Percentiles rank a stretch among this genome's conserved stretches.
These are phyloP conservation scores for Cladophialophora psammophila DNA, from an alignment of 2,329 filamentous ascomycete species.

Conservation along the genomic window DNA sequence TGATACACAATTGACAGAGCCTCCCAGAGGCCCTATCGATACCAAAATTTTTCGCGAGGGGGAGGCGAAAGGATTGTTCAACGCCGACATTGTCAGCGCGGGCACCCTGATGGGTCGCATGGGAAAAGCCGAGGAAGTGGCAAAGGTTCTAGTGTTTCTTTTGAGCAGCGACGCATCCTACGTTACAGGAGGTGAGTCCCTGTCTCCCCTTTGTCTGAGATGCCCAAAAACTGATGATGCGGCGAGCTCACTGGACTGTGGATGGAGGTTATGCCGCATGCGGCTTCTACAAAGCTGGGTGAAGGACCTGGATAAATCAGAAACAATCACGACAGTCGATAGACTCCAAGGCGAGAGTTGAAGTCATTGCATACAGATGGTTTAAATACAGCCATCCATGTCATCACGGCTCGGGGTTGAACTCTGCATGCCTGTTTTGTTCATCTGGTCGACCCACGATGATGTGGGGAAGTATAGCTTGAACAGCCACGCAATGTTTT, in stretches of 20 bases:
- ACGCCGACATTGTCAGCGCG: slow-evolving; percentile 17
- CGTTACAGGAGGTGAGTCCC: slow-evolving; percentile 53
- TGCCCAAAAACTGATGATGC: no score
- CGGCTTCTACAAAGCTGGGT: slow-evolving; percentile 30
- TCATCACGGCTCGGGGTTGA: no score
- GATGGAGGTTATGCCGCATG: slow-evolving; percentile 31
- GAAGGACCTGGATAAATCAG: no score
- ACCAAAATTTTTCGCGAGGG: slow-evolving; percentile 32
- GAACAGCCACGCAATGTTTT: no score
- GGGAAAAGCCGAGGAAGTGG: slow-evolving; percentile 44
- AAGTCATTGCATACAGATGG: no score
- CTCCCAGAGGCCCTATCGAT: slow-evolving; percentile 24
- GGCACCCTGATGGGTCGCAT: slow-evolving; percentile 31
- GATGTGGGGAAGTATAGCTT: no score
- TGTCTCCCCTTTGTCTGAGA: no score
- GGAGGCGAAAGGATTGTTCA: slow-evolving; percentile 27
- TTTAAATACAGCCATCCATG: no score
- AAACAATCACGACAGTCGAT: no score
- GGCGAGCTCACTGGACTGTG: slow-evolving; percentile 32
- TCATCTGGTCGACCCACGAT: no score
- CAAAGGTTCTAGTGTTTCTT: slow-evolving; percentile 57
- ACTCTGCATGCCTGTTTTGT: no score
- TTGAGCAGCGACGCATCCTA: slow-evolving; percentile 56
- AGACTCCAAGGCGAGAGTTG: no score
- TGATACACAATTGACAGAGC: not conserved